Percentiles rank a stretch among this genome's conserved stretches.
These are phyloP conservation scores for Russula olivacea DNA, from an alignment of 768 basidiomycete species.

Conservation along the genomic window DNA sequence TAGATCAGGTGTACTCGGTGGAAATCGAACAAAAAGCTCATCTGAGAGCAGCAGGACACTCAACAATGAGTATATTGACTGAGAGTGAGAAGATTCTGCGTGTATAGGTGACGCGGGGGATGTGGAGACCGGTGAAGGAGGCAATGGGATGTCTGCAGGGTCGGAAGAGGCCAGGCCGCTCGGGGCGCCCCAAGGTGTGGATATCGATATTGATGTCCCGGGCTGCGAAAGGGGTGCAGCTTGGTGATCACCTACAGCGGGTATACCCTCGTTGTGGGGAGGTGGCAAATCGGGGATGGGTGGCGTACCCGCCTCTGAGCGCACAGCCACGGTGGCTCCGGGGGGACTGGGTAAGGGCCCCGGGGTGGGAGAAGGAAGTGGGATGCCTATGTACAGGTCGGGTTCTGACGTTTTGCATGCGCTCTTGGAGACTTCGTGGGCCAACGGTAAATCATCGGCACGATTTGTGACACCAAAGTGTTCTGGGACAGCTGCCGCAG, in stretches of 20 bases:
- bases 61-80: slow-evolving; percentile 34
- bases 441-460: neutral
- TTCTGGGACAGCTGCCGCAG: neutral
- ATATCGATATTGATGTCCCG: neutral
- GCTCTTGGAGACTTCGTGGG: neutral
- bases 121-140: slow-evolving; percentile 15
- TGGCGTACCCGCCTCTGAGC: neutral
- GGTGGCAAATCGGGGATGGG: neutral
- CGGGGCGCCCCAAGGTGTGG: neutral
- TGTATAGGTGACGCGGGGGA: slow-evolving; percentile 22
- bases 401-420: neutral
- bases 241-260: neutral
- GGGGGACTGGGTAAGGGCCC: neutral
- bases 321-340: neutral
- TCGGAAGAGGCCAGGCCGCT: neutral
- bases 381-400: neutral
- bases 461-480: neutral
- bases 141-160: slow-evolving; percentile 18
- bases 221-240: neutral
- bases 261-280: neutral
- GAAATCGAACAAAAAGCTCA: slow-evolving; percentile 49
- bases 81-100: slow-evolving; percentile 22
- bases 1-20: slow-evolving; percentile 54
- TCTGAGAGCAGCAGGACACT: slow-evolving; percentile 54
- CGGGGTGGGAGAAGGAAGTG: neutral